Conservation (phyloP, 2,329 filamentous ascomycete genomes). For the Colletotrichum australisinense region DNA sequence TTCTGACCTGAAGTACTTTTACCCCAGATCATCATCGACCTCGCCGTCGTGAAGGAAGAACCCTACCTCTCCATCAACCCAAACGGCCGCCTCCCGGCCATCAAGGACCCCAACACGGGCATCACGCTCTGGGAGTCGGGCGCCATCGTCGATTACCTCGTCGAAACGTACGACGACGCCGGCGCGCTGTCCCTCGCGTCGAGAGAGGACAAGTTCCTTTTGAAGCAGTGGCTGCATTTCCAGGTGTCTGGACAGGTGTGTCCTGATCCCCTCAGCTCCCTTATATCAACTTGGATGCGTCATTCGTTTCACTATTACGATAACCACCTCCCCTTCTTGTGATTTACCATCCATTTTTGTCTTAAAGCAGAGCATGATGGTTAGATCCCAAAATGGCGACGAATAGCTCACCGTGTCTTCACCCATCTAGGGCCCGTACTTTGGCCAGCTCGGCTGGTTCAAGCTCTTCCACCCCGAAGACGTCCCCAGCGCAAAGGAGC, state of each 20-base stretch:
- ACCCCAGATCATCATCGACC: constrained; percentile 27
- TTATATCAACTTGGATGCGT: not conserved
- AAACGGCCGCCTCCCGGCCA: constrained; percentile 48
- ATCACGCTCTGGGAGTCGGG: constrained; percentile 45
- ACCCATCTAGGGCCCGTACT: constrained; percentile 54
- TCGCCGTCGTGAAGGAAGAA: constrained; percentile 40
- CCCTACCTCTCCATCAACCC: constrained; percentile 46
- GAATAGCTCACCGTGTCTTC: not conserved
- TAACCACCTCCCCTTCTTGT: too few species aligned
- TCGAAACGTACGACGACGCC: constrained; percentile 44
- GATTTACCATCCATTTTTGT: too few species aligned
- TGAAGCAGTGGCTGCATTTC: constrained; percentile 20
- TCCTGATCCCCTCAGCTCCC: not conserved
- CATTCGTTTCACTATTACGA: not conserved
- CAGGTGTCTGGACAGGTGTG: constrained; percentile 30
- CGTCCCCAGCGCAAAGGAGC: constrained; percentile 43
- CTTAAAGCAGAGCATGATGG: not conserved
- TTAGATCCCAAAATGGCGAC: not conserved
- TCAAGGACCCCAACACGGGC: constrained; percentile 48
- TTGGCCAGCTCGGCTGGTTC: constrained; percentile 54
- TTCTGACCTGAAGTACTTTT: too few species aligned
- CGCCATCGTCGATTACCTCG: constrained; percentile 46
- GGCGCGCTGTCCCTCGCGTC: constrained; percentile 41
- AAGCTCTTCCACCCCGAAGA: constrained; percentile 40
- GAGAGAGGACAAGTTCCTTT: constrained; percentile 42